Evolutionary conservation across 108 stramenopile genomes (phyloP).

Genomic region (Pseudonitzschia multiseries): DNA sequence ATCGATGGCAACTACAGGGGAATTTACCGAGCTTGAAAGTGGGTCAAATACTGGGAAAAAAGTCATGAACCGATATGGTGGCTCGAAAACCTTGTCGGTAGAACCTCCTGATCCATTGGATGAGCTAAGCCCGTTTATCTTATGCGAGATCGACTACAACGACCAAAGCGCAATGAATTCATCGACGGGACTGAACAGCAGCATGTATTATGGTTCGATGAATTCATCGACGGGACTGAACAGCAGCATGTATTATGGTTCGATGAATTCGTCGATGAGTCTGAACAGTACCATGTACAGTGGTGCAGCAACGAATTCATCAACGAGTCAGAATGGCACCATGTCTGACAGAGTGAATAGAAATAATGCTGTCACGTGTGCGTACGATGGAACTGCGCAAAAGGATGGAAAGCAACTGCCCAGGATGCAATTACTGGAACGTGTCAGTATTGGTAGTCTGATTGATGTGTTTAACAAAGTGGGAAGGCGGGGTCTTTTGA

Average conservation of each 20-base stretch:
- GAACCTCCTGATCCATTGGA: conserved; percentile 44
- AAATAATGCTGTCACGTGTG: conserved; percentile 32
- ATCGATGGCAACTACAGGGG: not conserved
- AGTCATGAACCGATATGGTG: conserved; percentile 47
- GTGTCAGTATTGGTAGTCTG: conserved; percentile 72
- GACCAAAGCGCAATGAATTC: not conserved
- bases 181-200: not conserved
- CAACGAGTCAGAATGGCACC: conserved; percentile 3
- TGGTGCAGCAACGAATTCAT: conserved; percentile 5
- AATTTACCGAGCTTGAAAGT: not conserved
- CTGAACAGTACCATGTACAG: not conserved
- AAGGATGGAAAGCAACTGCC: conserved; percentile 10
- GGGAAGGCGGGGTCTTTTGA: conserved; percentile 54
- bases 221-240: not conserved
- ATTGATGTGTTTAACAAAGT: conserved; percentile 62
- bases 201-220: not conserved
- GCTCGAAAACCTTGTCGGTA: conserved; percentile 50
- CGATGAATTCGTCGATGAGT: conserved; percentile 1
- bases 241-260: not conserved
- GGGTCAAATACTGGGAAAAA: not conserved
- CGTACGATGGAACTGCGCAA: conserved; percentile 39
- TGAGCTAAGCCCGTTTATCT: conserved; percentile 56
- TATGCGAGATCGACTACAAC: conserved; percentile 44
- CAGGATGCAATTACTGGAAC: conserved; percentile 60
- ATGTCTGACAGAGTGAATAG: conserved; percentile 30